phyloP scores from a whole-genome alignment of 2,329 filamentous ascomycete species.

The Trichoderma asperellum region DNA sequence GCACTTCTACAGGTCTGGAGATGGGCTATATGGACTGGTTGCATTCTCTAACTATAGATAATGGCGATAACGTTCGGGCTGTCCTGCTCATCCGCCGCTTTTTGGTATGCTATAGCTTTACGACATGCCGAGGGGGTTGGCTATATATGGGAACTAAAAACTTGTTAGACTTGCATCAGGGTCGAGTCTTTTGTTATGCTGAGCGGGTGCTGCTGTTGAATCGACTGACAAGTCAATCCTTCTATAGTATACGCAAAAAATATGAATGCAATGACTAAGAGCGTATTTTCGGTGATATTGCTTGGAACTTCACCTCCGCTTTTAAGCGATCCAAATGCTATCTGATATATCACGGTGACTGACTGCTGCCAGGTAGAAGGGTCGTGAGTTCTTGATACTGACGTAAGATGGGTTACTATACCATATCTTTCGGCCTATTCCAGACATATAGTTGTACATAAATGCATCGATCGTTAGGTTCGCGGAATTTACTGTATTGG shows the following conservation, averaged over 20 bases:
- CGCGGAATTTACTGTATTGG: too few relatives aligned
- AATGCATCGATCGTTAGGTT: not conserved
- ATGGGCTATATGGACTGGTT: conserved; percentile 10
- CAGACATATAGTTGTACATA: not conserved
- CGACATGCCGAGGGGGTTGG: conserved; percentile 19
- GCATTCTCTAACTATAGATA: conserved; percentile 25
- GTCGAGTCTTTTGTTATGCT: conserved; percentile 12
- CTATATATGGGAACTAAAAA: conserved; percentile 19
- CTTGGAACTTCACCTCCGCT: not conserved
- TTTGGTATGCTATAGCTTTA: conserved; percentile 1
- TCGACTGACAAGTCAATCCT: not conserved
- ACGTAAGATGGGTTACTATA: not conserved
- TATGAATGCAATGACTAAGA: not conserved
- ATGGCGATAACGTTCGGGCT: conserved; percentile 7
- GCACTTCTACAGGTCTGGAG: conserved; percentile 13
- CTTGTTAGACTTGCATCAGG: conserved; percentile 20
- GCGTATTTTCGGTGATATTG: not conserved
- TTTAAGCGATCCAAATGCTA: too few relatives aligned
- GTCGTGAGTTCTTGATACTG: not conserved
- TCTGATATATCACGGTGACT: too few relatives aligned
- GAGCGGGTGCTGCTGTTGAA: not conserved
- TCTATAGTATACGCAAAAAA: not conserved
- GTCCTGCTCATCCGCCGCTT: conserved; percentile 19
- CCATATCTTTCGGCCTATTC: not conserved
- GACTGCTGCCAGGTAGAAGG: too few relatives aligned